These are phyloP conservation scores for Panicum miliaceum DNA, from an alignment of 176 grass and related monocot species.

Conservation along the genomic window DNA sequence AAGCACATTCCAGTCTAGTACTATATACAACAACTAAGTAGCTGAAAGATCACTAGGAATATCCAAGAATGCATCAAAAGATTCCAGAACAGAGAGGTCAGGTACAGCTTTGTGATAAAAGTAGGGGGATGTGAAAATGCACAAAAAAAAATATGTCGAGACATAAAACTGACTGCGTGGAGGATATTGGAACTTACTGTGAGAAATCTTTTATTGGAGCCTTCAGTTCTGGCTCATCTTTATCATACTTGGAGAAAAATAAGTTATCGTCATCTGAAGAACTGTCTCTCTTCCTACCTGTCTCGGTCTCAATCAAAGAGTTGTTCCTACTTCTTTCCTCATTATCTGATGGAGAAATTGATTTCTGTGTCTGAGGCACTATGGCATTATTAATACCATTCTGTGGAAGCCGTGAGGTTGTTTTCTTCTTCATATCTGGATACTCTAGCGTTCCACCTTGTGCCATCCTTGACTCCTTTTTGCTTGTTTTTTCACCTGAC, in stretches of 20 bases:
- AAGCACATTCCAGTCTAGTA: not conserved
- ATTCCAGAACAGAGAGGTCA: conserved; percentile 15
- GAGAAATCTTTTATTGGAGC: conserved; percentile 75
- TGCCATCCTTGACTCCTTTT: conserved; percentile 42
- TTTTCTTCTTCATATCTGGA: conserved; percentile 50
- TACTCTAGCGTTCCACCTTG: conserved; percentile 52
- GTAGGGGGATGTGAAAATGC: conserved; percentile 9
- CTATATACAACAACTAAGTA: not conserved
- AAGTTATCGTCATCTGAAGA: conserved; percentile 78
- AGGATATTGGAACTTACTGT: conserved; percentile 69
- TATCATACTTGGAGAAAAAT: conserved; percentile 85
- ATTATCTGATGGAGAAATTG: conserved; percentile 55
- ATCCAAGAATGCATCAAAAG: conserved; percentile 40
- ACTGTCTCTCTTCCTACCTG: conserved; percentile 63
- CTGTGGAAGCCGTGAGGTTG: conserved; percentile 44
- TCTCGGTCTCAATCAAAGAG: conserved; percentile 53
- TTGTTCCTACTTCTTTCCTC: conserved; percentile 66
- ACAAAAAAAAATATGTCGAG: conserved; percentile 34
- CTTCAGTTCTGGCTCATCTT: conserved; percentile 83
- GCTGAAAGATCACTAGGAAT: conserved; percentile 8
- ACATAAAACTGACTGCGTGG: conserved; percentile 22
- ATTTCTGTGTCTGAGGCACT: conserved; percentile 46
- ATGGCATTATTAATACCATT: conserved; percentile 57
- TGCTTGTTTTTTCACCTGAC: conserved; percentile 49
- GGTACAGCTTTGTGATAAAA: not conserved